A percentile compares a stretch with the other conserved stretches of the same genome.
Conservation (phyloP, 1,284 basidiomycete genomes). For the Naganishia liquefaciens region DNA sequence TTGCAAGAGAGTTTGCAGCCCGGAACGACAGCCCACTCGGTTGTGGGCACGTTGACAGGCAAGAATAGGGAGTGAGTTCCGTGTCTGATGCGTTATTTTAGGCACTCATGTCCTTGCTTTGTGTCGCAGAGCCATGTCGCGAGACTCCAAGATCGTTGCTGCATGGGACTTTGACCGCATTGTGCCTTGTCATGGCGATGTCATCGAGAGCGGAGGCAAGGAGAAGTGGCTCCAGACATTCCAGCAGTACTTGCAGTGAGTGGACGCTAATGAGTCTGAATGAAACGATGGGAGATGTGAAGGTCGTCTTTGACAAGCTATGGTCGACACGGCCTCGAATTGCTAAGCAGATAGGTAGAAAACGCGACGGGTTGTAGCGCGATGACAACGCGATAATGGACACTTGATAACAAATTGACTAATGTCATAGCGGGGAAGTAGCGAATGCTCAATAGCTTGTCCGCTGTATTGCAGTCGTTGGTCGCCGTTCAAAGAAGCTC, state of each 20-base stretch:
- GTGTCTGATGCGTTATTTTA: background rate
- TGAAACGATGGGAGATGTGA: background rate
- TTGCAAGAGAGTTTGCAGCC: slow-evolving; percentile 59
- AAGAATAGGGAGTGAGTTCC: slow-evolving; percentile 64
- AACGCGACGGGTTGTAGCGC: background rate
- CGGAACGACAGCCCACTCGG: slow-evolving; percentile 63
- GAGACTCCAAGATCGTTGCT: slow-evolving; percentile 69
- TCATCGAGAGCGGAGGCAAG: slow-evolving; percentile 74
- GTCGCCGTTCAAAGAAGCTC: too few species aligned
- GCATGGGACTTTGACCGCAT: slow-evolving; percentile 85
- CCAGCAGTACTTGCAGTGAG: slow-evolving; percentile 39
- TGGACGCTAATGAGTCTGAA: background rate
- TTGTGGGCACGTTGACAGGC: slow-evolving; percentile 59
- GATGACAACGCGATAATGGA: too few species aligned
- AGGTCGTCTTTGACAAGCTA: too few species aligned
- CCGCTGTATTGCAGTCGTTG: too few species aligned
- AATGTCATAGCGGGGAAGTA: too few species aligned
- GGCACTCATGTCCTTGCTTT: slow-evolving; percentile 6
- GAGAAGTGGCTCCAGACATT: slow-evolving; percentile 63
- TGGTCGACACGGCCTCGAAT: background rate
- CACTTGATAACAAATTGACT: too few species aligned
- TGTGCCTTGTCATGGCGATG: slow-evolving; percentile 87
- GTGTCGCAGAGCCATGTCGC: slow-evolving; percentile 66
- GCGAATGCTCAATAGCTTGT: too few species aligned
- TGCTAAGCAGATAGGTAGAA: background rate